A percentile compares a stretch with the other conserved stretches of the same genome.
Conservation (phyloP, 768 basidiomycete species). For the Leccinum subtestaceum region DNA sequence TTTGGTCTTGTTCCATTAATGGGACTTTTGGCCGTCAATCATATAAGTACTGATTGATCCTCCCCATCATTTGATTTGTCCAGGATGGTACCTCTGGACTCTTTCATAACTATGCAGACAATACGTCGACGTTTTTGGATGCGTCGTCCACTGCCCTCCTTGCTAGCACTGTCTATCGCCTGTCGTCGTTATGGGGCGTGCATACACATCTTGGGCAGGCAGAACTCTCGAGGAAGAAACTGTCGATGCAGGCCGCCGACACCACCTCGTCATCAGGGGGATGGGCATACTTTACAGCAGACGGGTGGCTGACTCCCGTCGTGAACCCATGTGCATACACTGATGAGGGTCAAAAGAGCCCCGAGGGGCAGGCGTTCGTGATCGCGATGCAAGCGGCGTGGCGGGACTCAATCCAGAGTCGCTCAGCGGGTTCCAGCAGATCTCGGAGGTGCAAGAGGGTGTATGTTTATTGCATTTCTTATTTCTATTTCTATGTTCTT, state of each 20-base stretch:
- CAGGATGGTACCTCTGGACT: constrained; percentile 14
- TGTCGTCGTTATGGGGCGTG: constrained; percentile 52
- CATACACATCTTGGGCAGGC: constrained; percentile 54
- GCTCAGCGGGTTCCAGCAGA: not conserved
- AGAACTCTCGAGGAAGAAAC: constrained; percentile 47
- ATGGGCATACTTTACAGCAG: constrained; percentile 47
- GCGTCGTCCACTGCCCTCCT: constrained; percentile 71
- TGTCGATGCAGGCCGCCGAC: constrained; percentile 26
- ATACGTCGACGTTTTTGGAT: constrained; percentile 62
- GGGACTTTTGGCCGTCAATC: not conserved
- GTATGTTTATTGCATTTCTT: not conserved
- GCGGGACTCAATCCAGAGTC: constrained; percentile 46
- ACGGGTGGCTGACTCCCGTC: constrained; percentile 72
- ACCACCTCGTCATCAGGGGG: constrained; percentile 7
- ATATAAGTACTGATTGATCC: not conserved
- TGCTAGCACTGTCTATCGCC: constrained; percentile 72
- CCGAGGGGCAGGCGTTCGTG: constrained; percentile 81
- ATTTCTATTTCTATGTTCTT: not conserved
- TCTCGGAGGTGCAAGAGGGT: not conserved
- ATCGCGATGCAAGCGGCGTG: constrained; percentile 73
- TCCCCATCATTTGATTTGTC: not conserved
- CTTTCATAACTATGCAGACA: constrained; percentile 73
- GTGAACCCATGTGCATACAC: constrained; percentile 65
- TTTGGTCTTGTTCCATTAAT: not conserved
- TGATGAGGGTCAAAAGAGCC: constrained; percentile 48